A percentile compares a stretch with the other conserved stretches of the same genome.
Evolutionary conservation across 495 filamentous ascomycete species (phyloP).

Genomic region (Extremus antarcticus): DNA sequence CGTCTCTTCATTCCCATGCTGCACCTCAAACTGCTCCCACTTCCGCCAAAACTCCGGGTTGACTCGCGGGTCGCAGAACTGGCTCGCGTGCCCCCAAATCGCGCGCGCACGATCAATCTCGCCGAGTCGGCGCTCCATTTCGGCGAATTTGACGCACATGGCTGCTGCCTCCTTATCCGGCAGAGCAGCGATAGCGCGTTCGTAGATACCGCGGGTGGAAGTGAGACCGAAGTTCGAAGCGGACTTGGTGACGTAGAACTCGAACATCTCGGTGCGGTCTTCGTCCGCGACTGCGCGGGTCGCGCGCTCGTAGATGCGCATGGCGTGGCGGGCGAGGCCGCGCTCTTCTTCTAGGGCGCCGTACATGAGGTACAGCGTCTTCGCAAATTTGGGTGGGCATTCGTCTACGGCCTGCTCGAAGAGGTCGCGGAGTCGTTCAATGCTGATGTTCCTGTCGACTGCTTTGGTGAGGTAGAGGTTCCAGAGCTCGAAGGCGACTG

Average conservation of each 20-base stretch:
- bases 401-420: conserved; percentile 96
- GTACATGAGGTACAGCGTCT: conserved; percentile 94
- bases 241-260: conserved; percentile 98
- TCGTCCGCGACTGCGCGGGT: conserved; percentile 93
- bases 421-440: conserved; percentile 87
- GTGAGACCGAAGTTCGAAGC: conserved; percentile 95
- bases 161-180: conserved; percentile 90
- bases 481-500: conserved; percentile 97
- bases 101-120: conserved; percentile 93
- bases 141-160: conserved; percentile 98
- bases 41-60: conserved; percentile 86
- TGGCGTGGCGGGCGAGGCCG: conserved; percentile 90
- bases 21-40: conserved; percentile 94
- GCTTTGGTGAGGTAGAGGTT: conserved; percentile 97
- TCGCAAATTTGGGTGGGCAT: conserved; percentile 91
- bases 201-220: conserved; percentile 94
- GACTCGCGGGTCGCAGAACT: conserved; percentile 92
- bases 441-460: conserved; percentile 85
- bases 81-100: conserved; percentile 91
- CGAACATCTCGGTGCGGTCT: conserved; percentile 94
- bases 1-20: conserved; percentile 97
- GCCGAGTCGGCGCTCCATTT: conserved; percentile 93
- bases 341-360: conserved; percentile 94
- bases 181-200: conserved; percentile 80
- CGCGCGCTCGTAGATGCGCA: conserved; percentile 97